Base-by-base conservation (phyloP, 331 rosid genomes). In the Acacia concinna region DNA sequence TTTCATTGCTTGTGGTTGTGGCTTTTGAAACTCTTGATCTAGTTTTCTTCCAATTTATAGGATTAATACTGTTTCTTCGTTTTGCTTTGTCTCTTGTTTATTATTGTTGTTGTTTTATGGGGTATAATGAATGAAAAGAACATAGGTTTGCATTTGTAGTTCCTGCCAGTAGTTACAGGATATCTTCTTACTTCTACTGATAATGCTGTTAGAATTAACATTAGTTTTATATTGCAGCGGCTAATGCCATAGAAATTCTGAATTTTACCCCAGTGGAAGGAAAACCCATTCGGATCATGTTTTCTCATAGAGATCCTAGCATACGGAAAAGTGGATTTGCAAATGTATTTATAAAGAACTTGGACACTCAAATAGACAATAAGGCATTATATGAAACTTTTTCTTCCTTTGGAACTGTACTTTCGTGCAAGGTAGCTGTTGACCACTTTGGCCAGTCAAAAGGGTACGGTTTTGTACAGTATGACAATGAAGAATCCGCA, bases 401-500 rank as follows among this genome's bases (percentile, higher is more conserved):
- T 85, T 84, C 91, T 75, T 35, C 86, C 59, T 89, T 95, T 85
- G 98, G 98, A 46, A 59, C 78, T 30, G 88, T 95, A 1, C 97
- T 95, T 46, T 95, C 97, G 78, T 92, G 96, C 73, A 95, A 95
- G 84, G 90, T 94, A 59, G 97, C 94, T 18, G 32, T 82, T 68
- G 98, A 94, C 62, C 3, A 73, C 73, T 85, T 3, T 74, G 97
- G 98, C 41, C 92, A 88, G 32, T 88, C 97, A 0, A 91, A 81
- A 85, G 98, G 98, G 30, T 82, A 92, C 18, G 98, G 97, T 0
- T 95, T 89, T 52, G 94, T 95, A 59, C 98, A 95, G 74, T 92
- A 68, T 90, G 98, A 88, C 44, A 85, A 30, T 12, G 97, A 91
- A 31, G 94, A 86, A 44, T 56, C 90, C 37, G 97, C 98, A 0